A percentile compares a stretch with the other conserved stretches of the same genome.
These are phyloP conservation scores for Rhytidiadelphus loreus DNA, from an alignment of 225 moss, liverwort and hornwort genomes.

Conservation along the genomic window DNA sequence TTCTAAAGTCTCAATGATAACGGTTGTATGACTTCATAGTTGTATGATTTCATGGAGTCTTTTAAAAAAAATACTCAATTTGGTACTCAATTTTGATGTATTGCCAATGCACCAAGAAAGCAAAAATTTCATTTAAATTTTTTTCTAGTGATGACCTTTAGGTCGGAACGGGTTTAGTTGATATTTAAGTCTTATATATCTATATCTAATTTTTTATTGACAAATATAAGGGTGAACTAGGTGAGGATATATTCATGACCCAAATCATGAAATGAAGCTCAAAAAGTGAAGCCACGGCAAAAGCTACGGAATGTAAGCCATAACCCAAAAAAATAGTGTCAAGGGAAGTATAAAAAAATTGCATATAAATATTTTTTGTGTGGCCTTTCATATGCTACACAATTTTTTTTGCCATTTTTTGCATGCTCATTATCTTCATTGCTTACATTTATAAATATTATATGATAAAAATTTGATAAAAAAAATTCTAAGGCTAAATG, in stretches of 20 bases:
- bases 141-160: not conserved
- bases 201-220: not conserved
- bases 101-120: rapidly evolving
- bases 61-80: not conserved
- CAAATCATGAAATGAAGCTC: not conserved
- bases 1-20: not conserved
- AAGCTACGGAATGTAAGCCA: not conserved
- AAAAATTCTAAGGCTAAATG: not conserved
- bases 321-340: not conserved
- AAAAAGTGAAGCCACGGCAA: not conserved
- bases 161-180: not conserved
- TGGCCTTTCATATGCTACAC: not conserved
- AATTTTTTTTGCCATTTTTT: not conserved
- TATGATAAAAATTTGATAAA: not conserved
- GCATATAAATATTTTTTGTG: not conserved
- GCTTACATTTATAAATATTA: not conserved
- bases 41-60: too few species aligned
- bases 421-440: not conserved
- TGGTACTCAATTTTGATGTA: not conserved
- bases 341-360: not conserved
- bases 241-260: not conserved
- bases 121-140: not conserved
- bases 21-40: too few species aligned
- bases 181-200: not conserved
- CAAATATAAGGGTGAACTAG: rapidly evolving